Evolutionary conservation across 768 basidiomycete genomes (phyloP), one percentile per base, ranked within the genome.

Genomic region (Suillus luteus): DNA sequence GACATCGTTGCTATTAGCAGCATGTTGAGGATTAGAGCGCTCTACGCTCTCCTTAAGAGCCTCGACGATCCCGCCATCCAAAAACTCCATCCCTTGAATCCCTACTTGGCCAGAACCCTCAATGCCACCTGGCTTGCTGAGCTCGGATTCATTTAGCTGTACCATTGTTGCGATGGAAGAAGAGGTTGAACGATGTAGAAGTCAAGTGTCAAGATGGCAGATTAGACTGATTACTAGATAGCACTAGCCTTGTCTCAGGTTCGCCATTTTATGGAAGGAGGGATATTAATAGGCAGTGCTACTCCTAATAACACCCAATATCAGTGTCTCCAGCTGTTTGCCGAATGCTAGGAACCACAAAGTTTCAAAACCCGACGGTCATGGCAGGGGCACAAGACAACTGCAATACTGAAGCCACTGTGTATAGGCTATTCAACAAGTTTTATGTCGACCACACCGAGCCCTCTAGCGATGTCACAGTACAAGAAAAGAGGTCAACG

Each of bases 1-100:
- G 7, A 68, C 60, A 37, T 76, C 69, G 24, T 48, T 44, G 43
- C 15, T 8, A 33, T 63, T 38, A 31, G 61, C 62, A 61, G 62
- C 22, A 27, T 63, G 62, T 33, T 31, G 24, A 12, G 57, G 57
- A 17, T 31, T 5, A 11, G 77, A 58, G 27, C 57, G 57, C 27
- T 58, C 57, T 41, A 58, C 40, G 27, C 40, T 58, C 57, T 58
- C 57, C n/a, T 41, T 41, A 27, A 58, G 17, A 24, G 57, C 57
- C 40, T 58, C 57, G 6, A 10, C 9, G 27, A 58, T 31, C 10
- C 1, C 10, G 24, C 57, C 57, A 19, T 41, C 40, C 57, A 58
- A 41, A 17, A 27, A 41, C 27, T 58, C 40, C 57, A 58, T 58
- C 10, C 57, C 57, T 27, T 41, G 40, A 24, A 58, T 41, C 27